Evolutionary conservation across 2,329 filamentous ascomycete species (phyloP), one percentile per base, ranked within the genome.

Genomic region (Colletotrichum cordylinicola): DNA sequence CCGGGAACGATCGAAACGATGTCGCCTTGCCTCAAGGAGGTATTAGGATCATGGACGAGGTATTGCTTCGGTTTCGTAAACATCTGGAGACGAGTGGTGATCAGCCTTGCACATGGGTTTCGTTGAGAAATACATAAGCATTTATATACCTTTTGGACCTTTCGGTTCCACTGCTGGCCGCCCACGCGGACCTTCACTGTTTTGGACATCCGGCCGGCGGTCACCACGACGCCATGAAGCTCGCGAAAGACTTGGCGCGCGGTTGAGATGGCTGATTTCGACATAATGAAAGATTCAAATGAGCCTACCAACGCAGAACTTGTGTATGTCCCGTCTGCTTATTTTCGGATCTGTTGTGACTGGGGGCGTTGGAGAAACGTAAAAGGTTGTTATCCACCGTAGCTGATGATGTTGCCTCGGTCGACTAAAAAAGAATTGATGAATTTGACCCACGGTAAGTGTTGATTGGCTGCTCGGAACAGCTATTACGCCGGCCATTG

Each of bases 131-230:
- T 27, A 12, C 35, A 2, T n/a, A 37, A 29, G 48, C n/a, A 21
- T 29, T 35, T 8, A 8, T 15, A 31, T 56, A 78, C 77, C 72
- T 78, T 78, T 61, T 78, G 78, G 8, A 78, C 61, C 31, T 71
- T 77, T 9, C 62, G 72, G 82, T 96, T 94, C 93, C 93, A 96
- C 82, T 91, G 90, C 82, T 93, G 91, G 16, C 89, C 90, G 67
- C 93, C 93, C 16, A 96, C 89, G 78, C 92, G 91, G 77, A 96
- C 94, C 85, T 94, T 96, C 73, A 96, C 94, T 4, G 94, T 96
- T 85, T 93, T 94, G 75, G 92, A 86, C 93, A 96, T 96, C 75
- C 93, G 89, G 24, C 94, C 95, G 8, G 94, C 92, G 56, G 94
- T 95, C 66, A 96, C 91, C 29, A 96, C 95, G 55, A 96, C 91